phyloP scores from a whole-genome alignment of 2,329 filamentous ascomycete genomes.

The Paecilomyces sp. region DNA sequence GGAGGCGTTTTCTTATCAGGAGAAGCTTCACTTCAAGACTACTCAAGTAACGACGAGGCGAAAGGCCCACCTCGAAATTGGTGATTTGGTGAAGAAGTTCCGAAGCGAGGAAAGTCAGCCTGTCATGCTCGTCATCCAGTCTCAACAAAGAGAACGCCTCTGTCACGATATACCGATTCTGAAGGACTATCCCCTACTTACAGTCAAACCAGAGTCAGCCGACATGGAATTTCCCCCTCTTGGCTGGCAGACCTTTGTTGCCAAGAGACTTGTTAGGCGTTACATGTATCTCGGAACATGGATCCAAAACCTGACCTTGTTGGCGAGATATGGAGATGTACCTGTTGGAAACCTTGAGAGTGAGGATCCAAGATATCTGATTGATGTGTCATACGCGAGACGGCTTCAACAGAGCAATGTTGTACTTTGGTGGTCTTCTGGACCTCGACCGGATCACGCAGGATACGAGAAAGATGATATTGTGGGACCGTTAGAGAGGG shows the following conservation, averaged over 20 bases:
- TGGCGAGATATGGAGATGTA: conserved; percentile 87
- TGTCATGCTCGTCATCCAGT: conserved; percentile 81
- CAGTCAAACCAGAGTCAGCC: conserved; percentile 70
- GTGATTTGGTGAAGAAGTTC: conserved; percentile 84
- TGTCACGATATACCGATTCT: conserved; percentile 79
- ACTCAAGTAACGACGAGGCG: conserved; percentile 82
- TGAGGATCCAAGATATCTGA: conserved; percentile 89
- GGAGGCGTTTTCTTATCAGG: conserved; percentile 78
- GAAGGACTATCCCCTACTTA: conserved; percentile 75
- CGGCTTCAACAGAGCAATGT: conserved; percentile 85
- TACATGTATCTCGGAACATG: conserved; percentile 91
- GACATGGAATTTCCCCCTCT: conserved; percentile 86
- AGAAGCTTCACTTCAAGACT: conserved; percentile 75
- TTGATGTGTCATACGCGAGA: conserved; percentile 90
- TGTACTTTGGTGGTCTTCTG: conserved; percentile 92
- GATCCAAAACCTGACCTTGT: conserved; percentile 78
- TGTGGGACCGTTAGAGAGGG: conserved; percentile 70
- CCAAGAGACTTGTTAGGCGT: conserved; percentile 76
- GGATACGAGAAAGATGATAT: conserved; percentile 93
- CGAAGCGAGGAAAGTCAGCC: conserved; percentile 75
- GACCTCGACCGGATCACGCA: conserved; percentile 84
- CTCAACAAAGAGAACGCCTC: conserved; percentile 72
- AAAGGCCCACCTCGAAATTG: conserved; percentile 81
- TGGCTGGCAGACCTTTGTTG: conserved; percentile 87
- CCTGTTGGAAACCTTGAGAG: conserved; percentile 92